A percentile compares a stretch with the other conserved stretches of the same genome.
These are phyloP conservation scores for Parasitella parasitica DNA, from an alignment of 371 early-diverging fungal species.

Conservation along the genomic window DNA sequence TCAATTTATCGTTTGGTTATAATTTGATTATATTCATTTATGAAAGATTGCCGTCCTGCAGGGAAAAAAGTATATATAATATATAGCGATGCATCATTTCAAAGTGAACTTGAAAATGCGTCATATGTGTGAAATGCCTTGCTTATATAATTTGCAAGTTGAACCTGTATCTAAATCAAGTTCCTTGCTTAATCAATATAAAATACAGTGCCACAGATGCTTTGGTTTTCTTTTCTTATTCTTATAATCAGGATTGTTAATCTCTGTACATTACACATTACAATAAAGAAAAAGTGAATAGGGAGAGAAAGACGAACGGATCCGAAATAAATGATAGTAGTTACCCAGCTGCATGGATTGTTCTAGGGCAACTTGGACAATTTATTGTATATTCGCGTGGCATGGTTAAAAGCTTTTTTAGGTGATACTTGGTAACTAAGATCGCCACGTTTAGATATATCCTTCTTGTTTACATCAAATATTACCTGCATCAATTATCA, in stretches of 20 bases:
- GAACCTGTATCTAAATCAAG: too few relatives aligned
- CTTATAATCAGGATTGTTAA: too few relatives aligned
- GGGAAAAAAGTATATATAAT: background rate
- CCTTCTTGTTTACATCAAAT: background rate
- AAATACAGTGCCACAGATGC: too few relatives aligned
- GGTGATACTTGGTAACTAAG: background rate
- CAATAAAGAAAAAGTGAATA: background rate
- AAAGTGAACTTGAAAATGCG: background rate
- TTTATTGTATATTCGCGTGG: background rate
- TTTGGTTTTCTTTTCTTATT: too few relatives aligned
- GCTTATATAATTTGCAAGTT: background rate
- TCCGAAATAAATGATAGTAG: background rate
- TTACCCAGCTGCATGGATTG: background rate
- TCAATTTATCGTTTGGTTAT: background rate
- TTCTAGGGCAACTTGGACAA: background rate
- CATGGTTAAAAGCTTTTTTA: background rate
- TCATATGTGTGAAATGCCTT: background rate
- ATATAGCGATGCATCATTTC: background rate
- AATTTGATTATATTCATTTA: background rate
- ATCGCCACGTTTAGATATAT: background rate
- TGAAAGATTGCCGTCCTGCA: too few relatives aligned
- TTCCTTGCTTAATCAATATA: too few relatives aligned
- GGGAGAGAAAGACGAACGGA: background rate
- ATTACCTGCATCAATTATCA: background rate
- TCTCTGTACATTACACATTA: too few relatives aligned